Conservation (phyloP, 2,329 filamentous ascomycete genomes). For the Fusarium hainanense region DNA sequence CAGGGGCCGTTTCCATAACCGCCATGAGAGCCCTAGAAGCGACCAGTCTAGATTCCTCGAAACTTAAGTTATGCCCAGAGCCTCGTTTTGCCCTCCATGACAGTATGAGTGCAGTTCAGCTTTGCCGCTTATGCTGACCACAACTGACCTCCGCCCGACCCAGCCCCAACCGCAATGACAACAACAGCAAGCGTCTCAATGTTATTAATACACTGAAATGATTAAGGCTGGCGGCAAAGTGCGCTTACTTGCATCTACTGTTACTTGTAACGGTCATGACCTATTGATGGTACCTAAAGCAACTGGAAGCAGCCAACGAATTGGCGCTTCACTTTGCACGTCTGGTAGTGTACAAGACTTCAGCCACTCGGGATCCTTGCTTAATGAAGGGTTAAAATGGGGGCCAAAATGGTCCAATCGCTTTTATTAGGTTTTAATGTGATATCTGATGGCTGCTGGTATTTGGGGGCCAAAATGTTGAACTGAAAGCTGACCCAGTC, state of each 20-base stretch:
- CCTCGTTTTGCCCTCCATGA: background rate
- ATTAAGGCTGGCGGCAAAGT: background rate
- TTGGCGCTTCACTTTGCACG: background rate
- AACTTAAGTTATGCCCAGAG: background rate
- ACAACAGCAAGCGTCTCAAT: background rate
- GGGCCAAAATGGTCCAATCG: background rate
- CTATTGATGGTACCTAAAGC: background rate
- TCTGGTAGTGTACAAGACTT: background rate
- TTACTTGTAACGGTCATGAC: background rate
- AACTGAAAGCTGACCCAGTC: background rate
- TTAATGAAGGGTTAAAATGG: background rate
- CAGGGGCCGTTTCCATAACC: background rate
- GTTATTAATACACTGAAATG: background rate
- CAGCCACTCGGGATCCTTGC: accelerated
- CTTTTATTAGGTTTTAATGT: background rate
- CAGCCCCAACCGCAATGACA: background rate
- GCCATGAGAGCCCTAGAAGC: background rate
- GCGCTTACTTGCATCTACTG: background rate
- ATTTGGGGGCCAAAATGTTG: background rate
- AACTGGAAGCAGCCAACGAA: background rate
- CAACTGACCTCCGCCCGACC: background rate
- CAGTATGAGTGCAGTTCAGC: background rate
- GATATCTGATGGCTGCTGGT: background rate
- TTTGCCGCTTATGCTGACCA: background rate
- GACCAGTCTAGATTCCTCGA: background rate